A percentile compares a stretch with the other conserved stretches of the same genome.
phyloP scores from a whole-genome alignment of 768 basidiomycete genomes.

The Mycena indigotica region DNA sequence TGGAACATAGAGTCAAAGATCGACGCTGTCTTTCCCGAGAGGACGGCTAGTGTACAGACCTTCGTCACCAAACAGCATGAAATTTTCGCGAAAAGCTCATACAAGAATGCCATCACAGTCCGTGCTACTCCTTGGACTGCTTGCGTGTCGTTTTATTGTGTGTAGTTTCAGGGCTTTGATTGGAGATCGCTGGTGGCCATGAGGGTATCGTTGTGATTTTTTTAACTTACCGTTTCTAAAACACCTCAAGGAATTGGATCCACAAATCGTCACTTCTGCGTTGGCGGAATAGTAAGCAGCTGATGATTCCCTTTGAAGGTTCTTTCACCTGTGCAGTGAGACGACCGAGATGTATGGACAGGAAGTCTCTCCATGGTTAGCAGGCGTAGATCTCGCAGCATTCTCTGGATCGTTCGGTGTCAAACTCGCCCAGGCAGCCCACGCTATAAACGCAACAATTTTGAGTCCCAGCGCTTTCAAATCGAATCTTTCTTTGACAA shows the following conservation, averaged over 20 bases:
- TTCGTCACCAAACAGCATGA: conserved; percentile 67
- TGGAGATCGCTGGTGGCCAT: conserved; percentile 76
- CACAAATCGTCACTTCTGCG: conserved; percentile 59
- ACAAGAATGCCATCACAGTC: conserved; percentile 65
- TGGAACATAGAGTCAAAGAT: conserved; percentile 83
- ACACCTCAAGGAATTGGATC: conserved; percentile 52
- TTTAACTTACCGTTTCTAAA: background rate
- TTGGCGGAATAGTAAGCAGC: conserved; percentile 62
- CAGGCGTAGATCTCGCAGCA: conserved; percentile 60
- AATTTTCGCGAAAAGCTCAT: conserved; percentile 60
- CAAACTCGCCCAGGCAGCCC: conserved; percentile 70
- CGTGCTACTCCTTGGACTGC: conserved; percentile 20
- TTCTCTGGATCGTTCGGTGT: conserved; percentile 64
- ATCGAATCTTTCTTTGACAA: conserved; percentile 55
- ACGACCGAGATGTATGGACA: conserved; percentile 45
- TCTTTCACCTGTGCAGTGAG: conserved; percentile 30
- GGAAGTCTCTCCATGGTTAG: conserved; percentile 65
- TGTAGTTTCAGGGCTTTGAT: conserved; percentile 78
- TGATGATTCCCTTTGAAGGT: background rate
- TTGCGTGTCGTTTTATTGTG: background rate
- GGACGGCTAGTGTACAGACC: conserved; percentile 55
- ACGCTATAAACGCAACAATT: conserved; percentile 61
- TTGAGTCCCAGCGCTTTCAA: conserved; percentile 65
- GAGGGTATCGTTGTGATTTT: conserved; percentile 48
- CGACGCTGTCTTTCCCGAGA: conserved; percentile 53